Evolutionary conservation across 306 rosid species (phyloP).

Genomic region (Sechiopsis laciniata): DNA sequence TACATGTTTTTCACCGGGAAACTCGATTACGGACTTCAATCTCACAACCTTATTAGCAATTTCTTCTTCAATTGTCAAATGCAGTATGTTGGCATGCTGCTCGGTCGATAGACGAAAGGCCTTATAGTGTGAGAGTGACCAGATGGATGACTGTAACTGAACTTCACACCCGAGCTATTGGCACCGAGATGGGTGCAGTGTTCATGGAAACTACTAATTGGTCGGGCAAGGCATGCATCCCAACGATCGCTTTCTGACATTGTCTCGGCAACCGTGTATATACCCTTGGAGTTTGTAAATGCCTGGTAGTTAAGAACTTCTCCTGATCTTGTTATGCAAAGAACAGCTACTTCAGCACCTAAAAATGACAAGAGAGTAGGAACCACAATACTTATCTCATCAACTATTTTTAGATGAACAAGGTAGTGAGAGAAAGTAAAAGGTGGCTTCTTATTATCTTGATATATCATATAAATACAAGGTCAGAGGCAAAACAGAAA

Average conservation of each 20-base stretch:
- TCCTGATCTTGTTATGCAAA: slow-evolving; percentile 86
- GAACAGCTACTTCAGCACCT: slow-evolving; percentile 97
- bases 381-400: background rate
- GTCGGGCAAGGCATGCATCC: slow-evolving; percentile 95
- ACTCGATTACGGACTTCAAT: no score
- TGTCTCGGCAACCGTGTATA: slow-evolving; percentile 82
- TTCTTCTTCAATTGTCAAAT: slow-evolving; percentile 33
- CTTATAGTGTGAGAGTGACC: slow-evolving; percentile 66
- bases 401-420: background rate
- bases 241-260: slow-evolving; percentile 92
- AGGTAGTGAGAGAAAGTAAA: background rate
- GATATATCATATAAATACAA: background rate
- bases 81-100: slow-evolving; percentile 62
- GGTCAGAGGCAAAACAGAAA: background rate
- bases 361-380: slow-evolving; percentile 23
- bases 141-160: slow-evolving; percentile 75
- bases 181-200: slow-evolving; percentile 65
- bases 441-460: background rate
- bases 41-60: background rate
- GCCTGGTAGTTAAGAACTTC: slow-evolving; percentile 91
- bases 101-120: slow-evolving; percentile 63
- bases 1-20: no score
- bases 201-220: slow-evolving; percentile 84
- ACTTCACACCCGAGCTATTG: slow-evolving; percentile 67
- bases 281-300: slow-evolving; percentile 67